Percentiles rank a stretch among this genome's conserved stretches.
Conservation (phyloP, 768 basidiomycete species). For the Auricularia sp. region DNA sequence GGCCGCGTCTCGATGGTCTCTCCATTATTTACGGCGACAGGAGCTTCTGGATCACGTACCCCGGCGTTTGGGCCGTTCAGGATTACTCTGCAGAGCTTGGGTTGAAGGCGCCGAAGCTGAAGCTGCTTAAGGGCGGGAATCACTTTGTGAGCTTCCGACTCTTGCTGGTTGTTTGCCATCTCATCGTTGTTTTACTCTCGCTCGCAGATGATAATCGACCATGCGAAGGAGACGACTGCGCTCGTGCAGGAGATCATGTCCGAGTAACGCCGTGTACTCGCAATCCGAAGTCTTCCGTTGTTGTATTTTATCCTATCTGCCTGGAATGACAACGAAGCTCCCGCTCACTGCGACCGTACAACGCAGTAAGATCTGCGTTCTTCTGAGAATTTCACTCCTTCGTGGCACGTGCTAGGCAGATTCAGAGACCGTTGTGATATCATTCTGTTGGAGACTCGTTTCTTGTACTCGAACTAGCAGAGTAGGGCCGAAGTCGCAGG, state of each 20-base stretch:
- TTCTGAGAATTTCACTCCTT: too few species aligned
- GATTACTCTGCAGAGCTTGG: neutral
- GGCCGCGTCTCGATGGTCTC: neutral
- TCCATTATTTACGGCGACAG: neutral
- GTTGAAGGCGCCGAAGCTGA: neutral
- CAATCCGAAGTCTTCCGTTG: too few species aligned
- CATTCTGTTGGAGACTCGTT: too few species aligned
- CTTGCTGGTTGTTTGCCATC: neutral
- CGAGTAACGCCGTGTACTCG: neutral
- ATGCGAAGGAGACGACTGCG: neutral
- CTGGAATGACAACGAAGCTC: too few species aligned
- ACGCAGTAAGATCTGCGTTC: too few species aligned
- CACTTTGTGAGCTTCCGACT: neutral
- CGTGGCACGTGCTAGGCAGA: too few species aligned
- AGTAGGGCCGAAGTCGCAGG: neutral
- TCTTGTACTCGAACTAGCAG: neutral
- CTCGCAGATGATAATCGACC: neutral
- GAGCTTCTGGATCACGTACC: neutral
- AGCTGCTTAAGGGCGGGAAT: neutral
- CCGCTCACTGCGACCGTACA: too few species aligned
- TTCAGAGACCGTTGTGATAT: too few species aligned
- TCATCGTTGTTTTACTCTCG: neutral
- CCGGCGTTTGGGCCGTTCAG: neutral
- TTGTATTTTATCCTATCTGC: too few species aligned
- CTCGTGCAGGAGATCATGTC: neutral